Evolutionary conservation across 768 basidiomycete genomes (phyloP).

Genomic region (Tylopilus balloui): DNA sequence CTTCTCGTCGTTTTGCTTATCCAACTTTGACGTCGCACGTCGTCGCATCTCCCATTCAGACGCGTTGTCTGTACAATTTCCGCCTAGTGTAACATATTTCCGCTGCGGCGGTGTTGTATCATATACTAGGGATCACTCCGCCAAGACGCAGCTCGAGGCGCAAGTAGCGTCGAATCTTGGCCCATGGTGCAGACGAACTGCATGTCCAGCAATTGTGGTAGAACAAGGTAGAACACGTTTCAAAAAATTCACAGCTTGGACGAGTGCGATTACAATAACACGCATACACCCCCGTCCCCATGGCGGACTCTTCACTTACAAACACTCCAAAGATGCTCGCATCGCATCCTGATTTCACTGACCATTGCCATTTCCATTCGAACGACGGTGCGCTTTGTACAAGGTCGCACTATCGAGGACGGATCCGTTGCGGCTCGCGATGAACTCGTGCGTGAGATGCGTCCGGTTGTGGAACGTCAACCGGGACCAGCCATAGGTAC

Average conservation of each 20-base stretch:
- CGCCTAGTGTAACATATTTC: background rate
- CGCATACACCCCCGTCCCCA: too few relatives aligned
- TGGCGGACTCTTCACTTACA: background rate
- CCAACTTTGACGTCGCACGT: background rate
- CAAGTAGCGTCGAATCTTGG: too few relatives aligned
- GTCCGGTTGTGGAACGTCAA: constrained; percentile 30
- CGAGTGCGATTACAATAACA: too few relatives aligned
- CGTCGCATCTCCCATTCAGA: background rate
- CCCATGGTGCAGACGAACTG: too few relatives aligned
- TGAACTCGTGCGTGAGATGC: constrained; percentile 28
- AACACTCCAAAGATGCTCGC: background rate
- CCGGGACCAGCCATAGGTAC: constrained; percentile 28
- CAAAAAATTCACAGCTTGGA: too few relatives aligned
- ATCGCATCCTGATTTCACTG: background rate
- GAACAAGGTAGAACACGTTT: too few relatives aligned
- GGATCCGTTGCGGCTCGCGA: constrained; percentile 28
- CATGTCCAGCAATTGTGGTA: too few relatives aligned
- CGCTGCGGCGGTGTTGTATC: too few relatives aligned
- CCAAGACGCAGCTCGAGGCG: too few relatives aligned
- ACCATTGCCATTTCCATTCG: background rate
- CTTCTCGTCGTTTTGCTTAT: background rate
- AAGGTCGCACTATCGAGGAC: constrained; percentile 22
- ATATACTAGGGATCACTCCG: too few relatives aligned
- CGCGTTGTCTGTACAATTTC: background rate
- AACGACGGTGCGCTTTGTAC: constrained; percentile 22